Evolutionary conservation across 306 rosid species (phyloP).

Genomic region (Canavalia ensiformis): DNA sequence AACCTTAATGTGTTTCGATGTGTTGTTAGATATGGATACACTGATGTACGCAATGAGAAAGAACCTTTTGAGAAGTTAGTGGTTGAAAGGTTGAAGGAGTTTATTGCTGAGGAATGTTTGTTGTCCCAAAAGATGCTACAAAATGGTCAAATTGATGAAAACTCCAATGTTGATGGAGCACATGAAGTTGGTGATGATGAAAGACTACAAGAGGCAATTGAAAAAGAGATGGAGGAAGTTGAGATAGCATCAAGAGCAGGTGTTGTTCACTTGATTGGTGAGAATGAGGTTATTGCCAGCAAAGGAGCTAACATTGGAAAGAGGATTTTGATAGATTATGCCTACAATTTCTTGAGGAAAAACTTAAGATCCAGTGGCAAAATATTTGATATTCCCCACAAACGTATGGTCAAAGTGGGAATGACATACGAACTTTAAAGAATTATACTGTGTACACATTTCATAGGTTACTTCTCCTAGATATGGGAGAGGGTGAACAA

Average conservation of each 20-base stretch:
- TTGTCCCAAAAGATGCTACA: neutral
- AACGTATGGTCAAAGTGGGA: slow-evolving; percentile 85
- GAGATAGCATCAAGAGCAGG: slow-evolving; percentile 66
- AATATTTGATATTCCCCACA: slow-evolving; percentile 72
- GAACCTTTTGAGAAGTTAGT: slow-evolving; percentile 70
- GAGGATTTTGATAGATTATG: slow-evolving; percentile 68
- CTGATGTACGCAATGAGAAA: slow-evolving; percentile 61
- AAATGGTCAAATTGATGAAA: neutral
- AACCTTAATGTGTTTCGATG: slow-evolving; percentile 72
- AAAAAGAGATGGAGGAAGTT: slow-evolving; percentile 55
- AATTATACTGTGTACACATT: no score
- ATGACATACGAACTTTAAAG: slow-evolving; percentile 73
- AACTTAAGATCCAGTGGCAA: slow-evolving; percentile 69
- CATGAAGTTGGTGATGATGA: neutral
- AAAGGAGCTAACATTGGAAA: slow-evolving; percentile 57
- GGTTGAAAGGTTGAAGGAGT: slow-evolving; percentile 63
- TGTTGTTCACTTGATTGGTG: slow-evolving; percentile 78
- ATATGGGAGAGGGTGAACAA: no score
- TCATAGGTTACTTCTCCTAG: no score
- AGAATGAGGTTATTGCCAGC: slow-evolving; percentile 69
- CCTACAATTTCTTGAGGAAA: slow-evolving; percentile 64
- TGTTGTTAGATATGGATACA: slow-evolving; percentile 79
- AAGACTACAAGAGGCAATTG: slow-evolving; percentile 10
- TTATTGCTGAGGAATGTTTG: slow-evolving; percentile 42
- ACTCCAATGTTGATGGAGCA: neutral